Conservation (phyloP, 2,329 filamentous ascomycete species). For the Zymoseptoria crescenta region DNA sequence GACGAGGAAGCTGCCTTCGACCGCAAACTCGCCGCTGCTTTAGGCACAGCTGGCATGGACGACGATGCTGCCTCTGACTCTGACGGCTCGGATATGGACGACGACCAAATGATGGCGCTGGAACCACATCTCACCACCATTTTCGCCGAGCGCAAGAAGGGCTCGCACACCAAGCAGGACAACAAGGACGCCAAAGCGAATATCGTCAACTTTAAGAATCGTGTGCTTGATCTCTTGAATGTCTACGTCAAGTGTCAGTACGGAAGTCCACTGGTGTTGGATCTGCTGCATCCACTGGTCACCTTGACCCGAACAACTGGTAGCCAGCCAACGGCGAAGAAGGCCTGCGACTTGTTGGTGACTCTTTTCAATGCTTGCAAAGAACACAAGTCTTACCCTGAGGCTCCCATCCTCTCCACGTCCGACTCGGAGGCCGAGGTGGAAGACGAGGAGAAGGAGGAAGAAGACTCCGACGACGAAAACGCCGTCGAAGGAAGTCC, state of each 20-base stretch:
- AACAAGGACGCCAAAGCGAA: slow-evolving; percentile 81
- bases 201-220: slow-evolving; percentile 90
- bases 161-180: slow-evolving; percentile 65
- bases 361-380: slow-evolving; percentile 60
- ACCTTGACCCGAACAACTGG: slow-evolving; percentile 66
- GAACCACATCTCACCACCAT: slow-evolving; percentile 78
- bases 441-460: not conserved
- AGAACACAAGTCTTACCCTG: slow-evolving; percentile 39
- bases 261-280: slow-evolving; percentile 57
- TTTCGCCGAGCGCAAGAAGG: slow-evolving; percentile 66
- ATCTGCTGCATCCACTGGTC: slow-evolving; percentile 68
- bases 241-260: slow-evolving; percentile 78
- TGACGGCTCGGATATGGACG: slow-evolving; percentile 73
- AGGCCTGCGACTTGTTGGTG: slow-evolving; percentile 63
- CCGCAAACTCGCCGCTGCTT: slow-evolving; percentile 66
- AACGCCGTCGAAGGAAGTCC: slow-evolving; percentile 24
- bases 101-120: slow-evolving; percentile 88
- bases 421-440: not conserved
- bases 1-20: slow-evolving; percentile 58
- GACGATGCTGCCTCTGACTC: slow-evolving; percentile 57
- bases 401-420: slow-evolving; percentile 29
- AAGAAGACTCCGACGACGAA: not conserved
- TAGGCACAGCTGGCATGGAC: slow-evolving; percentile 58
- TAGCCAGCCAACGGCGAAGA: slow-evolving; percentile 66
- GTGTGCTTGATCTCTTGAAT: slow-evolving; percentile 77